Base-by-base conservation (phyloP, 2,329 filamentous ascomycete species). In the Atkinsonella texensis region DNA sequence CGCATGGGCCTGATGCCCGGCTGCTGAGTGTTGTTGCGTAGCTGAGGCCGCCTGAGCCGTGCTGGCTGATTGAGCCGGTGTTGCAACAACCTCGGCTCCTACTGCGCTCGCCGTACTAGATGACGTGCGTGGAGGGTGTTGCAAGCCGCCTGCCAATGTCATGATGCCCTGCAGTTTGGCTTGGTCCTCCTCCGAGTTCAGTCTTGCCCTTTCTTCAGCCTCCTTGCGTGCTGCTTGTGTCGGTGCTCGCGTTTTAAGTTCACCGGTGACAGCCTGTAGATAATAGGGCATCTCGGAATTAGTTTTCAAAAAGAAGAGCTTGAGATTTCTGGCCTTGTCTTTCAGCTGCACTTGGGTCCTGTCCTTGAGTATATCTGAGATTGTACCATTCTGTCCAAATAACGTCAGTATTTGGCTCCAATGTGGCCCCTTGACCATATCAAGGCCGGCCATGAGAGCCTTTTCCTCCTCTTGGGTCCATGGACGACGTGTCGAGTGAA, bases 391-490 rank as follows among this genome's bases (percentile, higher is more conserved):
- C 0, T 81, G 77, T 0, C 89, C 89, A 63, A 91, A 95, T 42
- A 95, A 77, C 1, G 84, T 84, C 12, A 95, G 73, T 46, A 95
- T 95, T 63, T 95, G 89, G 58, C 87, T 91, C 89, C 89, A 95
- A 61, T 95, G 89, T 17, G 89, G 89, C 0, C 89, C 89, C 63
- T 90, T 89, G 46, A 95, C 89, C 64, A 85, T 81, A 62, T 94
- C 89, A 4, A 95, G 78, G 1, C 89, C 89, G 47, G 85, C 81
- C 84, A 95, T 91, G 17, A 95, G 74, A 0, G 89, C 89, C 65
- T 89, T 89, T 63, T 95, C 89, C 67, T 95, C 89, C 56, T 93
- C 87, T 4, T 85, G 83, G 0, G 85, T 88, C 89, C 89, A 95
- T 0, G 89, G 88, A 31, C 89, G 79, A 33, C 89, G 79, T 2